Percentiles rank a stretch among this genome's conserved stretches.
Conservation (phyloP, 352 stramenopile genomes). For the Phytophthora europaea region DNA sequence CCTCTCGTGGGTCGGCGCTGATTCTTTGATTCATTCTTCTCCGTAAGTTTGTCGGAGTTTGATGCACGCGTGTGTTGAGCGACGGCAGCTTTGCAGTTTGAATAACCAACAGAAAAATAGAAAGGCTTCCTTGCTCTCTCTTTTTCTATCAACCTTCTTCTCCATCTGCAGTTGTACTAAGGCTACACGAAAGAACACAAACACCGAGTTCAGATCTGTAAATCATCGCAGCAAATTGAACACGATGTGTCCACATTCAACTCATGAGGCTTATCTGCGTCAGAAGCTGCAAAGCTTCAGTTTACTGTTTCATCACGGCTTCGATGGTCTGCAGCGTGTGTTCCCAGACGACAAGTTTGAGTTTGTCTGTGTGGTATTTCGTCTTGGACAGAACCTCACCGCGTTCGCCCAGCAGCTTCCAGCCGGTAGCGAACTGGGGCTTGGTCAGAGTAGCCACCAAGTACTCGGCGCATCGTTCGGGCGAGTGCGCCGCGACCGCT, state of each 20-base stretch:
- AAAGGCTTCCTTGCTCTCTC: slow-evolving; percentile 45
- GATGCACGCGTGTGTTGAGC: slow-evolving; percentile 35
- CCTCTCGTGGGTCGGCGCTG: slow-evolving; percentile 13
- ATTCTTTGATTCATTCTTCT: slow-evolving; percentile 35
- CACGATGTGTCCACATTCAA: too few relatives aligned
- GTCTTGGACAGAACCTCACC: slow-evolving; percentile 29
- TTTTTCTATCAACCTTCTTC: neutral
- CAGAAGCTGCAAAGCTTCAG: neutral
- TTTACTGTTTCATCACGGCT: slow-evolving; percentile 31
- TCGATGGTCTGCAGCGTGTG: slow-evolving; percentile 39
- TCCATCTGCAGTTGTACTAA: neutral
- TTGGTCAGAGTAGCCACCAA: slow-evolving; percentile 38
- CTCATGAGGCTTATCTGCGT: too few relatives aligned
- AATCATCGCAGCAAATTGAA: too few relatives aligned
- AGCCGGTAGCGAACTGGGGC: slow-evolving; percentile 27
- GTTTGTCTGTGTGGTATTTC: slow-evolving; percentile 40
- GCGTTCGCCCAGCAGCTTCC: slow-evolving; percentile 34
- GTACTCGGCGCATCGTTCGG: slow-evolving; percentile 35
- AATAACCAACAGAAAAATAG: slow-evolving; percentile 58
- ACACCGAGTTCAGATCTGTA: too few relatives aligned
- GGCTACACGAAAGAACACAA: too few relatives aligned
- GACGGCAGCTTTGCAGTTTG: slow-evolving; percentile 44
- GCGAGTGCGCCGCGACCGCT: slow-evolving; percentile 31
- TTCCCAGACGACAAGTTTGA: slow-evolving; percentile 36
- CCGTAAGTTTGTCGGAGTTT: slow-evolving; percentile 32